Base-by-base conservation (phyloP, 768 basidiomycete species). In the Pleurotus tuoliensis region DNA sequence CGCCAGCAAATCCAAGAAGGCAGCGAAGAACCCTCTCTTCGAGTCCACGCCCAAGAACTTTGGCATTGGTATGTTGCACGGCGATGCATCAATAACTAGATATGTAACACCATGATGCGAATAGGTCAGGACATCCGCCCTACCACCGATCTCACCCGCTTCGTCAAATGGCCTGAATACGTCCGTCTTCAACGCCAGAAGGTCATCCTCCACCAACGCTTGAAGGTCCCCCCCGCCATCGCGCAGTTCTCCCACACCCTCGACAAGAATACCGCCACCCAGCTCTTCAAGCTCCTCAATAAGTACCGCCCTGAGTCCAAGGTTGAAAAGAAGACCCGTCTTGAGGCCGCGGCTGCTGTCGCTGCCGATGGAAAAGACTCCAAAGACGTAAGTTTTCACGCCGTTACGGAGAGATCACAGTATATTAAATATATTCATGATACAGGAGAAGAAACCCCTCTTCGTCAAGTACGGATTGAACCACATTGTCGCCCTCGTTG, bases 141-240 rank as follows among this genome's bases (percentile, higher is more conserved):
- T 67, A 82, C 82, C 71, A 83, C 83, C 55, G 96, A 98, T 76
- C 76, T 98, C 62, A 96, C 92, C 57, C 92, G 95, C 71, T 98
- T 98, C 78, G 92, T 98, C 78, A 98, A 97, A 74, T 99, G 96
- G 96, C 96, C 96, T 64, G 93, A 95, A 78, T 98, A 98, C 69
- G 86, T 98, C 64, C 92, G 94, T 69, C 88, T 98, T 46, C 96
- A 98, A 70, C 87, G 96, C 70, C 94, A 98, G 76, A 98, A 98
- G 80, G 93, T 98, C 67, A 96, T 98, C 76, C 88, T 98, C 59
- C 79, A 91, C 83, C 94, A 98, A 77, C 92, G 96, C 67, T 81
- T 98, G 65, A 98, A 98, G 83, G 94, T 97, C 24, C 96, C 96
- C 63, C 96, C 96, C 40, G 92, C 96, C 64, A 95, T 99, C 66